Base-by-base conservation (phyloP, 2,329 filamentous ascomycete species). In the Stachybotrys chlorohalonatus region DNA sequence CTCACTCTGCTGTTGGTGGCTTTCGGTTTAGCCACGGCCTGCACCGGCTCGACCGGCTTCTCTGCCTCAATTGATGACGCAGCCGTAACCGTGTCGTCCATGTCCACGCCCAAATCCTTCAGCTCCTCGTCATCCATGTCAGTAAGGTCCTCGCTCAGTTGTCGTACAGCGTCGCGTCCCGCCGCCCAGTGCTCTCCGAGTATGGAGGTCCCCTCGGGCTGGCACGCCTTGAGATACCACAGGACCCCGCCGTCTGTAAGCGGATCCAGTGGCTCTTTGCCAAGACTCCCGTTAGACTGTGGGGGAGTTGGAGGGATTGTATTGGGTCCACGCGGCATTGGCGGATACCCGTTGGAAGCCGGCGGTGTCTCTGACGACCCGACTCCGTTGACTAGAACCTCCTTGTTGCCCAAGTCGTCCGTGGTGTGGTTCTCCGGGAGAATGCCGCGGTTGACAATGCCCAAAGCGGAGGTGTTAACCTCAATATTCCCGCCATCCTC, bases 71-170 rank as follows among this genome's bases (percentile, higher is more conserved):
- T 58, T 17, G 58, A 61, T 42, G 64, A 52, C 31, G 54, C 63
- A 3, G 67, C 63, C 42, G 58, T 55, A 30, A 67, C 65, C 31
- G 61, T 62, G 45, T 79, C 74, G 59, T 79, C 77, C 32, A 82
- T 73, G 59, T 81, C 79, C 51, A 76, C 74, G 39, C 74, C 78
- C 39, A 90, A 74, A 39, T 87, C 89, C 63, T 89, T 85, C 55
- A 96, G 76, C 71, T 93, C 90, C 52, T 95, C 91, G 60, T 96
- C 92, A 63, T 95, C 92, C 67, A 96, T 84, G 66, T 96, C 93
- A 55, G 89, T 95, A 24, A 96, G 78, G 62, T 93, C 89, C 69
- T 96, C 92, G 63, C 89, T 95, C 70, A 93, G 84, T 62, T 74
- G 76, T 31, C 80, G 74, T 42, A 77, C 71, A 1, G 87, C 83